These are phyloP conservation scores for Moringa oleifera DNA, from an alignment of 345 rosid species.

Conservation along the genomic window DNA sequence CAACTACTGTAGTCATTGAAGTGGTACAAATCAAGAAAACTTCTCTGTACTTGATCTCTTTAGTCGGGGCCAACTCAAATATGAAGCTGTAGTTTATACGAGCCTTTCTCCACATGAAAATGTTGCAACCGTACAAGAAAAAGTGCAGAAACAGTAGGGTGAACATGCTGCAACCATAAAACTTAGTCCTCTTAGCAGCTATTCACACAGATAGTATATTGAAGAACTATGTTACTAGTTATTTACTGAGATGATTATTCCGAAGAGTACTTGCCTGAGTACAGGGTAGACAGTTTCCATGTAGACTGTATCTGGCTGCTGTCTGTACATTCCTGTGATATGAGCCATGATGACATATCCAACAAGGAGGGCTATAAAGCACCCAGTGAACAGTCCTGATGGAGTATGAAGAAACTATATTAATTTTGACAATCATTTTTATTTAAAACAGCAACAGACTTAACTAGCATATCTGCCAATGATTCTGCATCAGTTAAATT, in stretches of 20 bases:
- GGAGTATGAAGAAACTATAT: conserved; percentile 9
- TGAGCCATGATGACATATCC: conserved; percentile 90
- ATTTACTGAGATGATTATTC: not conserved
- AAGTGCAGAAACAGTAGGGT: conserved; percentile 78
- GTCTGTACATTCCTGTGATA: conserved; percentile 74
- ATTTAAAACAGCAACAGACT: not conserved
- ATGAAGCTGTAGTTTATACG: conserved; percentile 93
- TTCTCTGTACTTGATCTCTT: conserved; percentile 91
- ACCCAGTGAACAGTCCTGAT: conserved; percentile 90
- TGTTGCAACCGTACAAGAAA: conserved; percentile 92
- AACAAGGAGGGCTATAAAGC: conserved; percentile 80
- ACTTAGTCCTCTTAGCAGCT: conserved; percentile 12
- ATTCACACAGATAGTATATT: not conserved
- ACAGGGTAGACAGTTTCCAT: conserved; percentile 98
- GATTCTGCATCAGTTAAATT: too few species aligned
- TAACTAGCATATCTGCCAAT: too few species aligned
- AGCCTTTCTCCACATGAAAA: conserved; percentile 84
- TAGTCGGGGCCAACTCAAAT: conserved; percentile 69
- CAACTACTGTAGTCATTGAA: conserved; percentile 69
- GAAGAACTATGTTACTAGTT: not conserved
- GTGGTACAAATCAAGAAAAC: conserved; percentile 76
- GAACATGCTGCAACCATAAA: conserved; percentile 79
- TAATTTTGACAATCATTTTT: not conserved
- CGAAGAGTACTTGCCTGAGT: conserved; percentile 59
- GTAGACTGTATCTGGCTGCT: conserved; percentile 58